phyloP scores from a whole-genome alignment of 805 yeast species.

The Metschnikowia cerradonensis region DNA sequence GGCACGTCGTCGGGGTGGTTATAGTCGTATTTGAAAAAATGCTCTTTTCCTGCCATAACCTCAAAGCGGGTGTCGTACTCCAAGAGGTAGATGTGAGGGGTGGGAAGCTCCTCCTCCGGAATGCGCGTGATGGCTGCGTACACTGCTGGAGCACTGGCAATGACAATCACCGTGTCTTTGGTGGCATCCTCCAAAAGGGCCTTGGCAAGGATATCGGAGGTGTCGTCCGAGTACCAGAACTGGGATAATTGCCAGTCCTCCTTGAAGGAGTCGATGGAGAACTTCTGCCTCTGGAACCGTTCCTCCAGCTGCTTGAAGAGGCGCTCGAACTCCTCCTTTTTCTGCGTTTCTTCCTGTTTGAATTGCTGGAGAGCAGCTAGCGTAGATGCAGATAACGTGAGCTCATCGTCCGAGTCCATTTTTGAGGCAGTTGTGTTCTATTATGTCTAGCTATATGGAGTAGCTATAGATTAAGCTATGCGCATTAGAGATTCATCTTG shows the following conservation, averaged over 20 bases:
- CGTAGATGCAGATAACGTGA: slow-evolving; percentile 46
- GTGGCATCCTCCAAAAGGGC: slow-evolving; percentile 78
- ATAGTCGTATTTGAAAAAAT: slow-evolving; percentile 74
- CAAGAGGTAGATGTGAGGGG: slow-evolving; percentile 64
- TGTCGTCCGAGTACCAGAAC: slow-evolving; percentile 79
- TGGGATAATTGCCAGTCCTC: slow-evolving; percentile 96
- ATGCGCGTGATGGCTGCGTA: slow-evolving; percentile 72
- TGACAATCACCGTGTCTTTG: slow-evolving; percentile 62
- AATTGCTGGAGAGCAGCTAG: slow-evolving; percentile 62
- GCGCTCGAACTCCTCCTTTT: slow-evolving; percentile 52
- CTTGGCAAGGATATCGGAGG: slow-evolving; percentile 64
- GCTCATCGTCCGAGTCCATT: slow-evolving; percentile 41
- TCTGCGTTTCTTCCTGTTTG: slow-evolving; percentile 55
- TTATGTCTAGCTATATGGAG: no score
- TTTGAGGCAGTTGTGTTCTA: no score
- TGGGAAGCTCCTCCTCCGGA: slow-evolving; percentile 52
- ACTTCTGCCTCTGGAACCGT: slow-evolving; percentile 36
- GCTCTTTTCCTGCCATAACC: slow-evolving; percentile 60
- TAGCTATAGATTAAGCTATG: no score
- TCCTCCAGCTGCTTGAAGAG: slow-evolving; percentile 57
- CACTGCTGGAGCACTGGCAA: slow-evolving; percentile 89
- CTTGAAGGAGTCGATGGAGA: slow-evolving; percentile 69
- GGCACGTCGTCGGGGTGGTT: slow-evolving; percentile 63
- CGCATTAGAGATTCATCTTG: no score
- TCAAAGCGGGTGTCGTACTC: slow-evolving; percentile 79